Base-by-base conservation (phyloP, 306 rosid species). In the Sphenostylis stenocarpa region DNA sequence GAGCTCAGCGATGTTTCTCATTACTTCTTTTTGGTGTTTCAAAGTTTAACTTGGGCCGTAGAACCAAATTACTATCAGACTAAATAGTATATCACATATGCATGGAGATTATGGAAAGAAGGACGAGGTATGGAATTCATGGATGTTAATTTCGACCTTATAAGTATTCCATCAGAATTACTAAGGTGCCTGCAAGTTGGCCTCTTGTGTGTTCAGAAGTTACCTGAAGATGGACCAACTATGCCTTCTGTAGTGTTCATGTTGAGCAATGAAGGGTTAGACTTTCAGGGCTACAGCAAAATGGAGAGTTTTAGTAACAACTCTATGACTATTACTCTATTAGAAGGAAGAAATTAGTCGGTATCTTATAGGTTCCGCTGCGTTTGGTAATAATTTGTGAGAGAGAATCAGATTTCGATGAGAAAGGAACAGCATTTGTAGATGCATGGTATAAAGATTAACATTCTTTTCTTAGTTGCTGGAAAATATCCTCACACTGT, bases 171-270 rank as follows among this genome's bases (percentile, higher is more conserved):
- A 7, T 51, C 66, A 26, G 86, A 81, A 62, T 70, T 73, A 17
- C 69, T 70, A 55, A 73, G 87, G 39, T 86, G 84, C 72, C 76
- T 86, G 14, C 90, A 86, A 19, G 75, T 84, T 14, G 87, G 86
- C 55, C 85, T 86, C 29, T 67, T 86, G 47, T 86, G 89, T 36
- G 89, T 84, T 38, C 88, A 84, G 20, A 75, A 65, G 44, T 4
- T 41, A 5, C 71, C 85, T 0, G 60, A 73, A 31, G 86, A 86
- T 4, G 84, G 87, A 83, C 86, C 87, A 48, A 76, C 81, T 44
- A 84, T 84, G 86, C 39, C 79, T 3, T 64, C 79, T 41, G 90
- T 81, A 77, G 76, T 86, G 53, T 75, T 81, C 45, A 84, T 75
- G 84, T 39, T 84, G 33, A 77, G 78, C 45, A 66, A 23, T 66